Base-by-base conservation (phyloP, 202 grass and related monocot genomes). In the Eragrostis tef region DNA sequence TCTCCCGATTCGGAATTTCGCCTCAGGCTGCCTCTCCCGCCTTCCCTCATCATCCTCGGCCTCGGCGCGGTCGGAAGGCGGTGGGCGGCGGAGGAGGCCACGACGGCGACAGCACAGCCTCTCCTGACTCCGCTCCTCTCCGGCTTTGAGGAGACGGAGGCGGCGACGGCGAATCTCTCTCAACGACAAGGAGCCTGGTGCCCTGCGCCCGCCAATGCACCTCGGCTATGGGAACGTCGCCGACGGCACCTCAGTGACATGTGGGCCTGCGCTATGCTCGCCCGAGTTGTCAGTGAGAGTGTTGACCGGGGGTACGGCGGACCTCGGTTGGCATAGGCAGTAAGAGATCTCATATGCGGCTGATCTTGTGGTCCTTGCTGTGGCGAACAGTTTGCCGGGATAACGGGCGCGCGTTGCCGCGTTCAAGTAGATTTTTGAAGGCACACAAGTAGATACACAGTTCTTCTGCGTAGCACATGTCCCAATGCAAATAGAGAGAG, bases 41-140 rank as follows among this genome's bases (percentile, higher is more conserved):
- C 8, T 19, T 6, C 4, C 21, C 47, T 22, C 48, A 20, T 11
- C 13, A 34, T 27, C 75, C 10, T 39, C 17, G 74, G 44, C 58
- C 22, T 13, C 41, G 42, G 42, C 6, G 24, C 44, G 27, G 6
- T 50, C 6, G 44, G 26, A 47, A 50, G 6, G 60, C 11, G 26
- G 46, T 1, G 50, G 62, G 62, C 36, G 27, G 61, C 24, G 61
- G 19, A 52, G 75, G 29, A 39, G 76, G 7, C 47, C n/a, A 63
- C 77, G 11, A 25, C 29, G 76, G 27, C 75, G 45, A 11, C 45
- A 0, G 7, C 46, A 5, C 74, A 13, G 20, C 42, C 34, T 39
- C 34, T 39, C 51, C 51, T 49, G 54, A 4, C 82, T 79, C 74
- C 68, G 43, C 36, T 44, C 77, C 54, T 59, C 60, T 41, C 41